Conservation (phyloP, 1,284 basidiomycete genomes). For the Laetiporus sulphureus region DNA sequence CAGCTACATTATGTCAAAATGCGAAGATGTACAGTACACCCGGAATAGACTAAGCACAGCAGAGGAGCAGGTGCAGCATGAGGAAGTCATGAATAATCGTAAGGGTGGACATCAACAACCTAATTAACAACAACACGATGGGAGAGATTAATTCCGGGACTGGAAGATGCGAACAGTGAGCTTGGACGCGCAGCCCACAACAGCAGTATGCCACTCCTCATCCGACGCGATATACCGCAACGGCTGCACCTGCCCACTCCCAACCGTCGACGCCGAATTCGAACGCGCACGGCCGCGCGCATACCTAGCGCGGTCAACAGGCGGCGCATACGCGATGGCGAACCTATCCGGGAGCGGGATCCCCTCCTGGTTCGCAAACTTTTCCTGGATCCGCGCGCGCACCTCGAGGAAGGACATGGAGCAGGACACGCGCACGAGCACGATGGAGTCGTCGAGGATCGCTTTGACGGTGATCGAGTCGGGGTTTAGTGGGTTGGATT, state of each 20-base stretch:
- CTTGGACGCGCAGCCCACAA: slow-evolving; percentile 26
- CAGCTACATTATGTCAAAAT: no score
- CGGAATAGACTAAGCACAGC: no score
- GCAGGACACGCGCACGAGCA: slow-evolving; percentile 50
- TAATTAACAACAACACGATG: slow-evolving; percentile 30
- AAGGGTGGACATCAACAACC: no score
- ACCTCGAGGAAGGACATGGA: slow-evolving; percentile 41
- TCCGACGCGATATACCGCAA: slow-evolving; percentile 33
- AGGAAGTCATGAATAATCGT: slow-evolving; percentile 6
- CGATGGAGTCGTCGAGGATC: slow-evolving; percentile 49
- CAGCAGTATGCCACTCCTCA: slow-evolving; percentile 34
- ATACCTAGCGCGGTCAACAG: slow-evolving; percentile 10
- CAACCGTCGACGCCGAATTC: slow-evolving; percentile 32
- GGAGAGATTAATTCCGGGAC: slow-evolving; percentile 18
- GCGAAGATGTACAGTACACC: no score
- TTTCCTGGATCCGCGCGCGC: slow-evolving; percentile 50
- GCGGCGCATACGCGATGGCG: slow-evolving; percentile 38
- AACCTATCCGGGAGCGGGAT: slow-evolving; percentile 46
- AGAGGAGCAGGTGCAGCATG: no score
- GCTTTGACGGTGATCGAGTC: slow-evolving; percentile 56
- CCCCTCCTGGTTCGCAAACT: slow-evolving; percentile 54
- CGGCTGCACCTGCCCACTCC: slow-evolving; percentile 14
- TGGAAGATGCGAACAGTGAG: slow-evolving; percentile 27
- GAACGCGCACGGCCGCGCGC: slow-evolving; percentile 21
- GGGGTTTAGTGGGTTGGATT: no score